Conservation (phyloP, 1,284 basidiomycete genomes). For the Phylloporus sp. region DNA sequence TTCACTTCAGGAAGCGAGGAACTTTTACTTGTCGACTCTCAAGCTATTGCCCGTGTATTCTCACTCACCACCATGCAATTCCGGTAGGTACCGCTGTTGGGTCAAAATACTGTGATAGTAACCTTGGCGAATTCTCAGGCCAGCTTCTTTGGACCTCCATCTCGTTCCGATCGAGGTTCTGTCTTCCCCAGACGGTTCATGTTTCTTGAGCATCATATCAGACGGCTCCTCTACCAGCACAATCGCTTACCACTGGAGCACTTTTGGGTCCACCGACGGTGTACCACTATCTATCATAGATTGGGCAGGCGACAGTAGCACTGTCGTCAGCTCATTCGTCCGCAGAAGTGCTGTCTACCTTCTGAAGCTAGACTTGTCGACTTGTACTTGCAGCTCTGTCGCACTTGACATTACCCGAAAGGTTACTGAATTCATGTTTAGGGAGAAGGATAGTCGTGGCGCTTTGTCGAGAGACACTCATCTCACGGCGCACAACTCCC, state of each 20-base stretch:
- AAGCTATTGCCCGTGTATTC: constrained; percentile 52
- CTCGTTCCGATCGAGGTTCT: constrained; percentile 44
- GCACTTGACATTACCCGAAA: constrained; percentile 60
- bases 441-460: constrained; percentile 40
- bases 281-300: constrained; percentile 45
- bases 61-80: constrained; percentile 62
- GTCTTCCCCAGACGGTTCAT: constrained; percentile 63
- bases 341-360: constrained; percentile 52
- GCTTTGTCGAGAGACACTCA: constrained; percentile 25
- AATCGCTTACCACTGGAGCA: constrained; percentile 60
- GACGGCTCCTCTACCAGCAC: constrained; percentile 33
- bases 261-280: constrained; percentile 60
- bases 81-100: constrained; percentile 44
- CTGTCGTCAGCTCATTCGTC: constrained; percentile 54
- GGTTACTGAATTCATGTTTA: constrained; percentile 63
- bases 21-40: constrained; percentile 55
- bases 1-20: constrained; percentile 59
- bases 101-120: background rate
- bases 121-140: constrained; percentile 41
- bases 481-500: constrained; percentile 52
- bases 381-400: constrained; percentile 48
- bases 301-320: constrained; percentile 32
- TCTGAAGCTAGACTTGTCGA: constrained; percentile 46
- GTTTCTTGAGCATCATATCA: constrained; percentile 48
- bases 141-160: constrained; percentile 53